Conservation (phyloP, 495 filamentous ascomycete genomes). For the Penicillium chermesinum region DNA sequence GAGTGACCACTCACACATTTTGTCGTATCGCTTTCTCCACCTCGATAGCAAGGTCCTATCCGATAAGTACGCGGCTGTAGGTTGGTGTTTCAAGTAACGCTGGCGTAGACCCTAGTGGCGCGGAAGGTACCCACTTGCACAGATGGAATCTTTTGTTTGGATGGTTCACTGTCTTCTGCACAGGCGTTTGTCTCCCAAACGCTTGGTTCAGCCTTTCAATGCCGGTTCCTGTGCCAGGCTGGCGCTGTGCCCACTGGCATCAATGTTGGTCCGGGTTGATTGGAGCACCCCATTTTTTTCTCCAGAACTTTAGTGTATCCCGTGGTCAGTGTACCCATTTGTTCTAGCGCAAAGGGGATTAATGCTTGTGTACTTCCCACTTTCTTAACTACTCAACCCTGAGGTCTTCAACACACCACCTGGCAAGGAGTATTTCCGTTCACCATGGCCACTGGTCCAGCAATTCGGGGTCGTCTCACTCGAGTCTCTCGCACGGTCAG, state of each 20-base stretch:
- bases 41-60: not conserved
- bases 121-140: not conserved
- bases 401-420: not conserved
- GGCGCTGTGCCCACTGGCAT: not conserved
- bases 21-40: not conserved
- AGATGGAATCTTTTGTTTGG: not conserved
- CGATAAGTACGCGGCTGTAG: not conserved
- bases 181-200: not conserved
- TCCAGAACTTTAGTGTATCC: not conserved
- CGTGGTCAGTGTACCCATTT: too few species aligned
- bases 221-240: not conserved
- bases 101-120: not conserved
- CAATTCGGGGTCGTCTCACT: constrained; percentile 11
- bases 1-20: not conserved
- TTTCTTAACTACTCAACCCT: not conserved
- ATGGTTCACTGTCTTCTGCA: not conserved
- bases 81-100: not conserved
- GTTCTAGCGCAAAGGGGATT: too few species aligned
- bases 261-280: not conserved
- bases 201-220: not conserved
- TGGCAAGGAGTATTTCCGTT: not conserved
- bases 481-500: constrained; percentile 13
- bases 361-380: not conserved
- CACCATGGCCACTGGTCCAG: constrained; percentile 17
- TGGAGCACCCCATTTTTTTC: not conserved